Evolutionary conservation across 2,329 filamentous ascomycete genomes (phyloP), one percentile per base, ranked within the genome.

Genomic region (Shiraia bambusicola): DNA sequence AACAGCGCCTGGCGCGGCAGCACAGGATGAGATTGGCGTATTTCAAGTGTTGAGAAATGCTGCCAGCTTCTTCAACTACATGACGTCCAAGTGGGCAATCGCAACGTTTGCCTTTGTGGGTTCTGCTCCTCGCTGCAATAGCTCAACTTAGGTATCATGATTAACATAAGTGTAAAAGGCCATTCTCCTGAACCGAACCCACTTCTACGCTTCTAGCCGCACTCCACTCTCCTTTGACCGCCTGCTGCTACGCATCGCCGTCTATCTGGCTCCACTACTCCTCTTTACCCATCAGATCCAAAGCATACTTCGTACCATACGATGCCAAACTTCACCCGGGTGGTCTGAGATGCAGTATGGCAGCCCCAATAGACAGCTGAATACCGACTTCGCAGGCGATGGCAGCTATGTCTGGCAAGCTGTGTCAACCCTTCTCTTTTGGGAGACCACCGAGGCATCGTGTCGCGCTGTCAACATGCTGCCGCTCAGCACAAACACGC

Each of bases 131-230:
- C 13, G 10, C 6, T 6, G 9, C 28, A 15, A 13, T 22, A 15
- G 7, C 11, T 28, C 11, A 32, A 26, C 40, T 54, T n/a, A n/a
- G n/a, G n/a, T 25, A 49, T 32, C 15, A 13, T 14, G n/a, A 19
- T 14, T 7, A 37, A 16, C 47, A 22, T 22, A 8, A 4, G 4
- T 8, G 4, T 22, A 22, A 22, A 22, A 84, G 81, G 89, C 89
- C 15, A 81, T 97, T 44, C 73, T 96, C 43, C 76, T 97, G 16
- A 97, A 97, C 65, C 83, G 93, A 42, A 94, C 93, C 6, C 85
- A 91, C 44, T 93, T 97, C 56, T 97, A 95, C 69, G 92, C 90
- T 29, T 92, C 91, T 0, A 92, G 89, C 11, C 79, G 93, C 48
- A 81, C 91, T 38, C 83, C 87, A 38, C 75, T 96, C n/a, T 79